Evolutionary conservation across 495 filamentous ascomycete genomes (phyloP), one percentile per base, ranked within the genome.

Genomic region (Delitschia confertaspora): DNA sequence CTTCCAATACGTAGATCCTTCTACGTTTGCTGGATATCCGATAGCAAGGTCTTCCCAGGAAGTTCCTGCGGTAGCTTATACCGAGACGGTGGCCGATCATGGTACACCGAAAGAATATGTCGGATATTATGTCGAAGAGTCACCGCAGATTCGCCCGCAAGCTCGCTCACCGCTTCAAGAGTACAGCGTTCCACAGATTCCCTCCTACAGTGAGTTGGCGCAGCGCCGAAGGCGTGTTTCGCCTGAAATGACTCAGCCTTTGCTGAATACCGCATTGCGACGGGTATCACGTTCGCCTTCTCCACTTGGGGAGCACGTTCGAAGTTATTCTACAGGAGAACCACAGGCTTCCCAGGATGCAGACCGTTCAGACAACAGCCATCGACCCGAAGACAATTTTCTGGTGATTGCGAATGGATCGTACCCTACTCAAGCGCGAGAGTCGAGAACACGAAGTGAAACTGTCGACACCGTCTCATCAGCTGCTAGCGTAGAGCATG

Each of bases 61-160:
- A 4, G 31, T 35, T 13, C 26, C 32, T 1, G 14, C 4, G 11
- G 18, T 30, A 1, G 17, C 8, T 7, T 29, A 45, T 33, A 22
- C 38, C 5, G 46, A 51, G 72, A 74, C 36, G 69, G 76, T 49
- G 60, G 58, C 41, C 50, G 58, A 63, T 33, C 53, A 60, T 33
- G 56, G 56, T 13, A 55, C 56, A 30, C 63, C 60, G 11, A 72
- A 76, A 43, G 78, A 83, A 51, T 80, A 82, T 59, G 63, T 82
- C 46, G 77, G 78, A 56, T 83, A 81, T 52, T 62, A 60, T 33
- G 62, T 81, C 34, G 72, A 67, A 10, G 70, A 70, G 24, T 73
- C 77, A 3, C 69, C 75, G 24, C 69, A 74, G 38, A 47, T 71
- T n/a, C 69, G 69, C 25, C 70, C 74, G 24, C 73, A 77, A 41